Evolutionary conservation across 257 asterid genomes (phyloP).

Genomic region (Solanum gandarillasii): DNA sequence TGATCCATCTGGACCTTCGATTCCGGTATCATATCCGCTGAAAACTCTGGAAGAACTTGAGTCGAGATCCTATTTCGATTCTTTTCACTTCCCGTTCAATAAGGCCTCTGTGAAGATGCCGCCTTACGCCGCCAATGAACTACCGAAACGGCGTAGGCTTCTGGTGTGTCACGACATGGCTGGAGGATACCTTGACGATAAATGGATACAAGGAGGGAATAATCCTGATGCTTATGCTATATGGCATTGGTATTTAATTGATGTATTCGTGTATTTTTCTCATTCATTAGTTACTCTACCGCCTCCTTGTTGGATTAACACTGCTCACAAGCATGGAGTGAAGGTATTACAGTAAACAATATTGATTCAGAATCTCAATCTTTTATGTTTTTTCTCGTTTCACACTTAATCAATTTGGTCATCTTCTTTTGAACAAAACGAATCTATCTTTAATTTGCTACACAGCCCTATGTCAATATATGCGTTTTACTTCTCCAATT

Average conservation of each 20-base stretch:
- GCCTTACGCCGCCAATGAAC: not conserved
- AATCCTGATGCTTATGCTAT: slow-evolving; percentile 66
- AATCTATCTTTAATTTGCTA: not conserved
- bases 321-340: slow-evolving; percentile 87
- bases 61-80: slow-evolving; percentile 59
- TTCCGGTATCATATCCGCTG: slow-evolving; percentile 75
- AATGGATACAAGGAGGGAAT: slow-evolving; percentile 69
- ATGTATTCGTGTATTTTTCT: slow-evolving; percentile 83
- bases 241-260: slow-evolving; percentile 97
- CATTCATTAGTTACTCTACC: slow-evolving; percentile 83
- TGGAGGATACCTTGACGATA: slow-evolving; percentile 86
- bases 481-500: not conserved
- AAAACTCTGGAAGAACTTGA: slow-evolving; percentile 71
- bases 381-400: not conserved
- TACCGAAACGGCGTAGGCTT: slow-evolving; percentile 54
- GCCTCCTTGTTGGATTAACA: slow-evolving; percentile 88
- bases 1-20: slow-evolving; percentile 46
- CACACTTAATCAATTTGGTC: not conserved
- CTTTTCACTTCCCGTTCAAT: slow-evolving; percentile 75
- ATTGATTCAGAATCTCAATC: not conserved
- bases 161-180: slow-evolving; percentile 90
- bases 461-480: not conserved
- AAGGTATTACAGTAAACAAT: slow-evolving; percentile 30
- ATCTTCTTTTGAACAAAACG: not conserved
- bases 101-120: slow-evolving; percentile 39